Evolutionary conservation across 371 early-diverging fungal species (phyloP).

Genomic region (Chytridium lagenaria): DNA sequence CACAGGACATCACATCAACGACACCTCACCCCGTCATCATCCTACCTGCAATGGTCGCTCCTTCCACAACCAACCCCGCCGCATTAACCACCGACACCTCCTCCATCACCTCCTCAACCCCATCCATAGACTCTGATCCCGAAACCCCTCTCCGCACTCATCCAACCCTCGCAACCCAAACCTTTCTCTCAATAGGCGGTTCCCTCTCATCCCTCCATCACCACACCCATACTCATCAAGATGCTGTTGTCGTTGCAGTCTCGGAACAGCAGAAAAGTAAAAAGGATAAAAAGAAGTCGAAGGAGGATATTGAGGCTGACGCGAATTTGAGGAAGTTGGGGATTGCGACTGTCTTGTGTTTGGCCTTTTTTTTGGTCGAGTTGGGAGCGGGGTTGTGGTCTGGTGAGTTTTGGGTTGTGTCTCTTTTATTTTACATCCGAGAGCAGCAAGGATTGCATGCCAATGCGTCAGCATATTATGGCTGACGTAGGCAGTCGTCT

Average conservation of each 20-base stretch:
- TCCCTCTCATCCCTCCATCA: slow-evolving; percentile 16
- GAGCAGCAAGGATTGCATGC: background rate
- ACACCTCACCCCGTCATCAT: no score
- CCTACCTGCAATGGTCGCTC: no score
- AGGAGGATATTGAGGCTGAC: slow-evolving; percentile 34
- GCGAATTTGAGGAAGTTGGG: slow-evolving; percentile 44
- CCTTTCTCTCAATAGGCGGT: slow-evolving; percentile 20
- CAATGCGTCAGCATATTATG: no score
- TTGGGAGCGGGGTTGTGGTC: slow-evolving; percentile 73
- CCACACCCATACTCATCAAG: background rate
- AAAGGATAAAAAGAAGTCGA: background rate
- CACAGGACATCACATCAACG: no score
- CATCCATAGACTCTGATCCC: no score
- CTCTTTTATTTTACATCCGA: background rate
- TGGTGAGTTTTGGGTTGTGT: slow-evolving; percentile 33
- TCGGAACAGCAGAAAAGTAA: background rate
- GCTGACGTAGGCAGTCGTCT: no score
- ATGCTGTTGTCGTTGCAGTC: background rate
- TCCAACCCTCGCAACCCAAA: slow-evolving; percentile 32
- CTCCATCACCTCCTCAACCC: no score
- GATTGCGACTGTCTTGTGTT: slow-evolving; percentile 60
- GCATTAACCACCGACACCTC: no score
- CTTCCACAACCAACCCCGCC: no score
- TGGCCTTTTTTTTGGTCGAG: slow-evolving; percentile 72
- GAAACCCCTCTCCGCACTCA: no score